phyloP scores from a whole-genome alignment of 2,329 filamentous ascomycete species.

The Amauroascus verrucosus region DNA sequence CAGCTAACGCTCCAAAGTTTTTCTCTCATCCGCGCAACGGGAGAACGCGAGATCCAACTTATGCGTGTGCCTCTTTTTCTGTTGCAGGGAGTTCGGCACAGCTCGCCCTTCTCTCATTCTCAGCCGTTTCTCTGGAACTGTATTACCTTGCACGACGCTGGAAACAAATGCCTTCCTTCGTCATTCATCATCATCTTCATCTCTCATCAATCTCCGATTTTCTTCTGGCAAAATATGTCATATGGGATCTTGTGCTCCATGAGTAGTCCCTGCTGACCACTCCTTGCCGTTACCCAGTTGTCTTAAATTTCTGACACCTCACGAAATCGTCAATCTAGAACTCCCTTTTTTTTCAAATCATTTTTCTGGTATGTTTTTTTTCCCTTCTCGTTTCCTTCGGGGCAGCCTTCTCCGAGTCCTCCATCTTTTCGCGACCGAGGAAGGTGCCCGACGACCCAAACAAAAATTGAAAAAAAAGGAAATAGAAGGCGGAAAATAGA shows the following conservation, averaged over 20 bases:
- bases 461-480: background rate
- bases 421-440: background rate
- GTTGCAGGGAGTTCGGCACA: too few species aligned
- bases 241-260: constrained; percentile 2
- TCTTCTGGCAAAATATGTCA: constrained; percentile 3
- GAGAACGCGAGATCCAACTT: too few species aligned
- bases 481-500: too few species aligned
- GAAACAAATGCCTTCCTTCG: too few species aligned
- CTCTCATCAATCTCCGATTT: background rate
- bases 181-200: background rate
- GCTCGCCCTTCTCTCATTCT: background rate
- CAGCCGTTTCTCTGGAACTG: constrained; percentile 1
- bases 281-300: background rate
- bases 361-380: background rate
- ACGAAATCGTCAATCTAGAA: background rate
- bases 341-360: background rate
- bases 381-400: background rate
- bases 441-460: background rate
- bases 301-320: constrained; percentile 4
- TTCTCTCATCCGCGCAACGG: too few species aligned
- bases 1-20: background rate
- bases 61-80: background rate
- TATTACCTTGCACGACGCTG: constrained; percentile 10
- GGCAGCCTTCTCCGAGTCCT: background rate
- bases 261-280: constrained; percentile 5